These are phyloP conservation scores for Thielaviopsis cerberus DNA, from an alignment of 2,329 filamentous ascomycete species.

Conservation along the genomic window DNA sequence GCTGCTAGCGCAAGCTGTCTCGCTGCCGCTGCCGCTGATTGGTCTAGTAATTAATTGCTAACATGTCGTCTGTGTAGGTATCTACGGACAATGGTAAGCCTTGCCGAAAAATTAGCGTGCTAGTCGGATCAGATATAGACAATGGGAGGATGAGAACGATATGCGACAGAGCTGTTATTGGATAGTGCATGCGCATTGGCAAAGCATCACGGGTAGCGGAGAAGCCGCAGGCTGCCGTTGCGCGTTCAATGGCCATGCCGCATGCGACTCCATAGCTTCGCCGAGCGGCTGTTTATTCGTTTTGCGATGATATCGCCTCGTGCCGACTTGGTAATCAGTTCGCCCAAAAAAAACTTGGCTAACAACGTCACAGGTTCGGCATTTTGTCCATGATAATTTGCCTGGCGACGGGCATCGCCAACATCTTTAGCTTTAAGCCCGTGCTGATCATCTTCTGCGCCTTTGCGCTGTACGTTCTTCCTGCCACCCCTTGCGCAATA, in stretches of 20 bases:
- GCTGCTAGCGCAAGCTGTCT: neutral
- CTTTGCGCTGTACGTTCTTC: slow-evolving; percentile 32
- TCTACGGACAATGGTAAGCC: slow-evolving; percentile 58
- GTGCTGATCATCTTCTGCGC: slow-evolving; percentile 33
- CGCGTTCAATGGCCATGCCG: neutral
- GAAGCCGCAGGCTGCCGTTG: neutral
- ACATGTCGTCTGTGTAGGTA: slow-evolving; percentile 28
- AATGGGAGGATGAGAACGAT: neutral
- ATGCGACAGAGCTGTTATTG: neutral
- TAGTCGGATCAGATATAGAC: neutral
- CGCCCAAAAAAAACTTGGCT: neutral
- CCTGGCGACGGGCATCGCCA: slow-evolving; percentile 49
- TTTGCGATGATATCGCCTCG: too few relatives aligned
- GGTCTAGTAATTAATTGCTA: slow-evolving; percentile 4
- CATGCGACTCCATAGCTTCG: too few relatives aligned
- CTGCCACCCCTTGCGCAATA: neutral
- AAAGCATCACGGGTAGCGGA: neutral
- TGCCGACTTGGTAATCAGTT: neutral
- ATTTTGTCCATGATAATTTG: slow-evolving; percentile 54
- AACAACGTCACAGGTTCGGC: slow-evolving; percentile 34
- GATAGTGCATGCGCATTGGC: neutral
- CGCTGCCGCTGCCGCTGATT: neutral
- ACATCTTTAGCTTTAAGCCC: slow-evolving; percentile 39
- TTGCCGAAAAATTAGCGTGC: neutral
- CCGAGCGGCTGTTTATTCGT: too few relatives aligned